Evolutionary conservation across 306 rosid genomes (phyloP), one percentile per base, ranked within the genome.

Genomic region (Cajanus cajan): DNA sequence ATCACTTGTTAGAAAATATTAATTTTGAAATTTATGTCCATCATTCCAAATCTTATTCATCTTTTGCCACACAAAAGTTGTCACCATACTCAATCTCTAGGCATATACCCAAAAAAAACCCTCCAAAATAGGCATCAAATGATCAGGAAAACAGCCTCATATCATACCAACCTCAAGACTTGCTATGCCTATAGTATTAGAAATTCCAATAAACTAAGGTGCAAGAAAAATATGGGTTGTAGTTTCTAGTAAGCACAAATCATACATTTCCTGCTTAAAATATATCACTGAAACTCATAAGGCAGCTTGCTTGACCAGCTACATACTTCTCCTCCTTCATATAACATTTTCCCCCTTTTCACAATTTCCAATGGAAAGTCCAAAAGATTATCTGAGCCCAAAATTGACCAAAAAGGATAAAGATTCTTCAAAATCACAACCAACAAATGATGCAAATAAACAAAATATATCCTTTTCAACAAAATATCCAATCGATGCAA

Each of bases 71-170:
- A 9, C 9, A 24, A 78, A 69, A 74, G 47, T 67, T 77, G 22
- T 24, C 39, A 64, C 58, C 73, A 45, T 59, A 21, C 16, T 68
- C 68, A 74, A 82, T 45, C 2, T 36, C 73, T 78, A 59, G 59
- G 66, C 58, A 72, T 62, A 62, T 36, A 58, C 24, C 71, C 55
- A 76, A 67, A 21, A 76, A 45, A 68, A 1, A 8, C 34, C 61
- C 55, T 76, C 44, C 43, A 13, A 45, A 33, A 21, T 22, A 61
- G 15, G 48, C 37, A 85, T 73, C 75, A 58, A 61, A 62, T 15
- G 48, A 31, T 25, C 54, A 71, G 41, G 51, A 70, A 78, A 71
- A 31, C 15, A 63, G 12, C 8, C 15, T 15, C 6, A 7, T 33
- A 62, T 62, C 68, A 31, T n/a, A 15, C 0, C 40, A 31, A 19